Percentiles rank a stretch among this genome's conserved stretches.
Evolutionary conservation across 2,329 filamentous ascomycete genomes (phyloP).

Genomic region (Zarea fungicola): DNA sequence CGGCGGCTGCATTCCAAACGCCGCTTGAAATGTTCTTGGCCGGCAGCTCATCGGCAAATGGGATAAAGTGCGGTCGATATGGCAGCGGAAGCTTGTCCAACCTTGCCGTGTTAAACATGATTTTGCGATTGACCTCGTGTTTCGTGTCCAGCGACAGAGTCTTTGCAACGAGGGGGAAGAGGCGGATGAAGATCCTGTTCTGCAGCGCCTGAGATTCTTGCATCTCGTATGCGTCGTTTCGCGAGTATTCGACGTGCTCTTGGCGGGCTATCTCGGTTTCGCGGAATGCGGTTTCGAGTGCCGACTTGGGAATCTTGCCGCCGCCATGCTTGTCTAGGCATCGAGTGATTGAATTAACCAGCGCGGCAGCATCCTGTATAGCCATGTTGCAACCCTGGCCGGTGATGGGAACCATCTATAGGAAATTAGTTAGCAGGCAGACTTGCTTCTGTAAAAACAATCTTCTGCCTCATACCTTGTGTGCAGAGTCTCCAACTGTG

Average conservation of each 20-base stretch:
- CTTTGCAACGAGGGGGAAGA: background rate
- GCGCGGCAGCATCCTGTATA: constrained; percentile 16
- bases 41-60: constrained; percentile 1
- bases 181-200: background rate
- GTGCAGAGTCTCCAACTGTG: constrained; percentile 35
- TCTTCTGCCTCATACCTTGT: constrained; percentile 26
- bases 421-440: background rate
- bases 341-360: constrained; percentile 13
- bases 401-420: constrained; percentile 17
- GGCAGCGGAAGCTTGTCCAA: constrained; percentile 3
- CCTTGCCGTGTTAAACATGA: constrained; percentile 2
- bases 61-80: background rate
- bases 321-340: background rate
- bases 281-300: background rate
- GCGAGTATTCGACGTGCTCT: background rate
- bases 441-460: background rate
- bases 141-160: background rate
- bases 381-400: constrained; percentile 20
- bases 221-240: background rate
- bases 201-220: constrained; percentile 6
- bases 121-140: background rate
- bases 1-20: background rate
- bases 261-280: background rate
- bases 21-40: background rate
- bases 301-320: background rate